Base-by-base conservation (phyloP, 306 rosid species). In the Castanea sativa region DNA sequence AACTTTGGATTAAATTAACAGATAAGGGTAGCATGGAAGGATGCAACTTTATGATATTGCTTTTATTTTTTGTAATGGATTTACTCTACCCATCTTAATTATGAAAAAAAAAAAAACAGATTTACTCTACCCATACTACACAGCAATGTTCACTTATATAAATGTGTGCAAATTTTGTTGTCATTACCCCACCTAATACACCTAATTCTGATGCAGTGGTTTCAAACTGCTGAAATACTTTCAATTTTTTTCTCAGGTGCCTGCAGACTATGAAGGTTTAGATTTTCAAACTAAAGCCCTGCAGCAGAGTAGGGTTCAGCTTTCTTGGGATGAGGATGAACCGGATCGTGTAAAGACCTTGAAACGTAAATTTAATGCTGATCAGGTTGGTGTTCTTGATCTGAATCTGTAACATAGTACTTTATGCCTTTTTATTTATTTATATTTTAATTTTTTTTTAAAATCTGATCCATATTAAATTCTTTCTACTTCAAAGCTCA, bases 271-370 rank as follows among this genome's bases (percentile, higher is more conserved):
- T 74, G 87, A 83, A 67, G 80, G 85, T 76, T 84, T 89, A 65
- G 88, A 89, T 85, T 95, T 95, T 82, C 90, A 90, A 55, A 87
- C 99, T 38, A 81, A 81, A 78, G 98, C 97, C 43, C 87, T 95
- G 82, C 98, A 95, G 81, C 97, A 90, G 45, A 90, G 91, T 91
- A 88, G 83, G 61, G 86, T 92, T 71, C 80, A 84, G 27, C 85
- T 89, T 81, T 82, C 99, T 52, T 95, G 98, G 98, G 99, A 95
- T 64, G 97, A 91, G 76, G 99, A 95, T 88, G 98, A 95, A 74
- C 98, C 98, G 1, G 89, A 76, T 49, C 89, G 94, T 64, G 90
- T 69, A 53, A 90, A 79, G 87, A 87, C 90, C 79, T 79, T 95
- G 88, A 91, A 89, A 33, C 89, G 93, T 41, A 90, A 93, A 80